These are phyloP conservation scores for Elsinoe batatas DNA, from an alignment of 2,329 filamentous ascomycete species.

Conservation along the genomic window DNA sequence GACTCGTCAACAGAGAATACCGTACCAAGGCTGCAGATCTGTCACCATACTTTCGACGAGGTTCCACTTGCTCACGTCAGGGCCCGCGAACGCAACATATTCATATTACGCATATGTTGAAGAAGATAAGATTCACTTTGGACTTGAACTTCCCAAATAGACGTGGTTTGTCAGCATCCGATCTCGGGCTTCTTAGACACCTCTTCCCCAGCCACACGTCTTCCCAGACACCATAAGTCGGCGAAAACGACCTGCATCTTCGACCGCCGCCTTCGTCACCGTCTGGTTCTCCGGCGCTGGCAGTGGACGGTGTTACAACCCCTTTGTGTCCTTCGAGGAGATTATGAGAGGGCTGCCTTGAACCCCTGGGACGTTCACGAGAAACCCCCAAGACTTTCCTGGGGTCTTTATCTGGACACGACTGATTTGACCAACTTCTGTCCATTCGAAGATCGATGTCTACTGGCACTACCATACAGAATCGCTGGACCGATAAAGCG, in stretches of 20 bases:
- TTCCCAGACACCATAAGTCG: neutral
- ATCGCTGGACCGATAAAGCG: slow-evolving; percentile 17
- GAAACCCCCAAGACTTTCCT: slow-evolving; percentile 24
- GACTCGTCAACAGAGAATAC: no score
- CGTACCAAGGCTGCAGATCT: no score
- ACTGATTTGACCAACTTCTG: slow-evolving; percentile 25
- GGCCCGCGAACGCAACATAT: no score
- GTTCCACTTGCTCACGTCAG: no score
- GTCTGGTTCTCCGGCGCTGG: neutral
- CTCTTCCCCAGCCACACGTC: neutral
- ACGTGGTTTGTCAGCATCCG: no score
- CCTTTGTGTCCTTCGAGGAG: neutral
- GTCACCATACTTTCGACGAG: no score
- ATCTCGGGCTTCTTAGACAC: no score
- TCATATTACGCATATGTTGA: no score
- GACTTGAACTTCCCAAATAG: no score
- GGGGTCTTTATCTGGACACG: slow-evolving; percentile 27
- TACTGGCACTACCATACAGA: slow-evolving; percentile 25
- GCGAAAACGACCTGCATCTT: neutral
- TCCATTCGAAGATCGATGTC: slow-evolving; percentile 27
- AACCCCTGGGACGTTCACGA: neutral
- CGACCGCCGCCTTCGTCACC: slow-evolving; percentile 1
- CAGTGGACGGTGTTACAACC: slow-evolving; percentile 11
- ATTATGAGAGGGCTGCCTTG: neutral
- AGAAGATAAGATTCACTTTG: no score